Conservation (phyloP, 345 rosid species). For the Lepidium aucheri region DNA sequence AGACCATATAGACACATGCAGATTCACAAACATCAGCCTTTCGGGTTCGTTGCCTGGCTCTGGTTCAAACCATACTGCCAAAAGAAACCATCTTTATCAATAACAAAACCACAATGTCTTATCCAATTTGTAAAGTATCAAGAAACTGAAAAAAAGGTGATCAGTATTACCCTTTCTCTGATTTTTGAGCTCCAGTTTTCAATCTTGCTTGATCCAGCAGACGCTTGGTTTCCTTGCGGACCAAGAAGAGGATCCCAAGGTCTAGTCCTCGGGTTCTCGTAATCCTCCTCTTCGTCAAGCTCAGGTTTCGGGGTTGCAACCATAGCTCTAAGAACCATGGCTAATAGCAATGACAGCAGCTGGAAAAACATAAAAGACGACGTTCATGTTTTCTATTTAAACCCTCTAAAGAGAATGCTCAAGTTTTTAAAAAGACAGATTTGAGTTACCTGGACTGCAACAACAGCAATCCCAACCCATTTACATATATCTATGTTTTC, state of each 20-base stretch:
- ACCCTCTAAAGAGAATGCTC: neutral
- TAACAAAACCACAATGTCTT: neutral
- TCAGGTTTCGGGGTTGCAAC: conserved; percentile 41
- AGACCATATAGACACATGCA: conserved; percentile 6
- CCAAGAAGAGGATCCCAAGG: conserved; percentile 67
- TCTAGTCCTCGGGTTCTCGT: conserved; percentile 49
- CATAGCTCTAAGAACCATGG: conserved; percentile 69
- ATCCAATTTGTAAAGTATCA: neutral
- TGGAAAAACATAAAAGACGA: conserved; percentile 20
- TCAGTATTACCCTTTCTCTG: conserved; percentile 62
- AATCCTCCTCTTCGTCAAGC: conserved; percentile 58
- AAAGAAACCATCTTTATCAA: neutral
- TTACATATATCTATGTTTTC: conserved; percentile 63
- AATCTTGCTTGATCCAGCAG: conserved; percentile 44
- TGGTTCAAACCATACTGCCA: conserved; percentile 24
- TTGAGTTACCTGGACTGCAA: conserved; percentile 54
- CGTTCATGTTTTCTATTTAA: neutral
- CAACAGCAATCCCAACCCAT: conserved; percentile 73
- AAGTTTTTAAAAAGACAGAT: neutral
- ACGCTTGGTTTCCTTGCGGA: conserved; percentile 47
- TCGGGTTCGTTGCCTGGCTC: conserved; percentile 12
- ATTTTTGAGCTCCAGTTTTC: conserved; percentile 61
- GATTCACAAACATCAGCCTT: conserved; percentile 23
- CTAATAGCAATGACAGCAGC: conserved; percentile 61
- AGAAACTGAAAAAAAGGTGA: neutral